Percentiles rank a stretch among this genome's conserved stretches.
Evolutionary conservation across 108 stramenopile species (phyloP).

Genomic region (Cyclotella cryptica): DNA sequence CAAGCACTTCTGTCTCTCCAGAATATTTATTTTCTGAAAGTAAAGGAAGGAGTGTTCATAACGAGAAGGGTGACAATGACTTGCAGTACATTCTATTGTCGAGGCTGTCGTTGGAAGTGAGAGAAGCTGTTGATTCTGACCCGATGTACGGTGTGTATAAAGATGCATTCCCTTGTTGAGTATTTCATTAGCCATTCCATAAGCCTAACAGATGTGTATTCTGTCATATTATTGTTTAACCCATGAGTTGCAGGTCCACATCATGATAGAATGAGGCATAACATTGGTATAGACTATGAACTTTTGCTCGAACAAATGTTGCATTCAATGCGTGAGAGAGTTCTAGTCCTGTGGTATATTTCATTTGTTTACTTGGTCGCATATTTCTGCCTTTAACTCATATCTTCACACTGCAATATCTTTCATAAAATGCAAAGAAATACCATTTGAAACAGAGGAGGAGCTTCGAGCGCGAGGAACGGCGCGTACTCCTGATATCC

Average conservation of each 20-base stretch:
- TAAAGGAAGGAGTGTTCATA: conserved; percentile 16
- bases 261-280: conserved; percentile 66
- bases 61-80: not conserved
- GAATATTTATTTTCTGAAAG: conserved; percentile 65
- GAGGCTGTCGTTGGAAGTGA: conserved; percentile 73
- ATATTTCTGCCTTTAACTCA: not conserved
- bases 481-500: conserved; percentile 79
- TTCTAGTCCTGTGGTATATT: not conserved
- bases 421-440: conserved; percentile 38
- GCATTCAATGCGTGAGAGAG: conserved; percentile 59
- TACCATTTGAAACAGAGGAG: conserved; percentile 87
- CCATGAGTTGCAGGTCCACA: conserved; percentile 42
- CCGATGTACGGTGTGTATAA: conserved; percentile 69
- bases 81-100: conserved; percentile 40
- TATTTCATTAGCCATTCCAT: too few relatives aligned
- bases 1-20: conserved; percentile 44
- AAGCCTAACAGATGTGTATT: not conserved
- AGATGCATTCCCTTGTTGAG: too few relatives aligned
- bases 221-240: not conserved
- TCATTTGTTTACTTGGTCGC: not conserved
- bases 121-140: conserved; percentile 68
- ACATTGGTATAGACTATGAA: conserved; percentile 84
- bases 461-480: conserved; percentile 74
- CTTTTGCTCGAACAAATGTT: conserved; percentile 66
- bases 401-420: not conserved